Percentiles rank a stretch among this genome's conserved stretches.
phyloP scores from a whole-genome alignment of 495 filamentous ascomycete genomes.

The Penicillium cosmopolitanum region DNA sequence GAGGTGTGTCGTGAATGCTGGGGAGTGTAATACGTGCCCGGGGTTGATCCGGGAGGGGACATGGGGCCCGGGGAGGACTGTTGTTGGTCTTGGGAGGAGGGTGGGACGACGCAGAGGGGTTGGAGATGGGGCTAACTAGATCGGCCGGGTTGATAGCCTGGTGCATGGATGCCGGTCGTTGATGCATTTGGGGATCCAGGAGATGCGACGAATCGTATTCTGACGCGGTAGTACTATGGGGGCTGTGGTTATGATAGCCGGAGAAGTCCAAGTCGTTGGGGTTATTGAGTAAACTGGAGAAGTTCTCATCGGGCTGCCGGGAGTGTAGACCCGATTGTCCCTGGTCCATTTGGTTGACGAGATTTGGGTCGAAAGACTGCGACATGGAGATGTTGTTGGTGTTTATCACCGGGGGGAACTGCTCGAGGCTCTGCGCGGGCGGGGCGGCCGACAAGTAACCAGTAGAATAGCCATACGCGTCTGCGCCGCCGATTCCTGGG shows the following conservation, averaged over 20 bases:
- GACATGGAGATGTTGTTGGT: slow-evolving; percentile 39
- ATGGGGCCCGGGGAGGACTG: slow-evolving; percentile 54
- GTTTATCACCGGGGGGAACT: slow-evolving; percentile 32
- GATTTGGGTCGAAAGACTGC: slow-evolving; percentile 43
- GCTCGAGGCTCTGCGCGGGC: slow-evolving; percentile 32
- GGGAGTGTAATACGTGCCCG: slow-evolving; percentile 56
- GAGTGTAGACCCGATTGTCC: slow-evolving; percentile 23
- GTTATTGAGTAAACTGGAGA: slow-evolving; percentile 44
- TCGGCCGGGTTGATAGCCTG: slow-evolving; percentile 64
- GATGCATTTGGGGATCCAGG: slow-evolving; percentile 51
- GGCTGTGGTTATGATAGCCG: slow-evolving; percentile 41
- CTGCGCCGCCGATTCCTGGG: slow-evolving; percentile 25
- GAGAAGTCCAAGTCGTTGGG: slow-evolving; percentile 44
- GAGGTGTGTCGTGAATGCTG: slow-evolving; percentile 79
- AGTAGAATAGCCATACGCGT: slow-evolving; percentile 38
- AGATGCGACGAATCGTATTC: slow-evolving; percentile 46
- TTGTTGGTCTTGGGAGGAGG: slow-evolving; percentile 65
- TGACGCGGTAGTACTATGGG: slow-evolving; percentile 34
- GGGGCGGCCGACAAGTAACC: slow-evolving; percentile 34
- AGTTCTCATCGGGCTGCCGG: slow-evolving; percentile 42
- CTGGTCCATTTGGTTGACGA: slow-evolving; percentile 42
- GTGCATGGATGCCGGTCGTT: slow-evolving; percentile 41
- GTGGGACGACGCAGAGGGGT: slow-evolving; percentile 70
- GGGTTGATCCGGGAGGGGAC: slow-evolving; percentile 58
- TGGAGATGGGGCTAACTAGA: slow-evolving; percentile 73